These are phyloP conservation scores for Penicillium sp. DNA, from an alignment of 2,329 filamentous ascomycete species.

Conservation along the genomic window DNA sequence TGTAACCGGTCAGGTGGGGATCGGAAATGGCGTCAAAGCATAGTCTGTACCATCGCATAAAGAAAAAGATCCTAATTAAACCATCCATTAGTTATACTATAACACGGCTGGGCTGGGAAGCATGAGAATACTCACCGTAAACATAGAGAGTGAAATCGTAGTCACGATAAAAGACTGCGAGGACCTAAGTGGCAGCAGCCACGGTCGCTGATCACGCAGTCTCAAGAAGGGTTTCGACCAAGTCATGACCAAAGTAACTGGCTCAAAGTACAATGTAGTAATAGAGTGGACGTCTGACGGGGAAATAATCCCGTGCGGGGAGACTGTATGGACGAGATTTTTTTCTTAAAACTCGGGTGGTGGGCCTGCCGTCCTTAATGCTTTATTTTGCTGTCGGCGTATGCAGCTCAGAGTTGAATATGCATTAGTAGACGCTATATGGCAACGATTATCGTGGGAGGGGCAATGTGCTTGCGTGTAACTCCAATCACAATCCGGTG, in stretches of 20 bases:
- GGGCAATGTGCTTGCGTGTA: background rate
- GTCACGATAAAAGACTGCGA: slow-evolving; percentile 59
- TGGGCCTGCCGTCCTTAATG: background rate
- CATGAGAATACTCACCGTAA: slow-evolving; percentile 7
- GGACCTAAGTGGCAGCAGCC: slow-evolving; percentile 53
- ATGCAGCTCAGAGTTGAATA: background rate
- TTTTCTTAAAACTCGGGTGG: background rate
- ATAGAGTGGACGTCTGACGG: background rate
- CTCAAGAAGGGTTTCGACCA: slow-evolving; percentile 10
- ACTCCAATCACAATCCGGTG: slow-evolving; percentile 3
- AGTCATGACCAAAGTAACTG: background rate
- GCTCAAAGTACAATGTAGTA: background rate
- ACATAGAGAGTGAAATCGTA: slow-evolving; percentile 45
- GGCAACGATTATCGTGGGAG: slow-evolving; percentile 1
- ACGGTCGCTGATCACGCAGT: slow-evolving; percentile 12
- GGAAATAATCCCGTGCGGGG: background rate
- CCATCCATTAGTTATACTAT: background rate
- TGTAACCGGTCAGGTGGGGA: slow-evolving; percentile 6
- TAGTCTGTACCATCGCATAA: slow-evolving; percentile 18
- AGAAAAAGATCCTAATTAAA: slow-evolving; percentile 17
- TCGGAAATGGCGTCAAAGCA: background rate
- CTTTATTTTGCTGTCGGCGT: background rate
- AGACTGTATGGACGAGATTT: background rate
- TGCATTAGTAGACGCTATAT: background rate
- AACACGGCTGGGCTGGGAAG: background rate